Evolutionary conservation across 1,139 yeast genomes (phyloP).

Genomic region (Taphrina flavorubra): DNA sequence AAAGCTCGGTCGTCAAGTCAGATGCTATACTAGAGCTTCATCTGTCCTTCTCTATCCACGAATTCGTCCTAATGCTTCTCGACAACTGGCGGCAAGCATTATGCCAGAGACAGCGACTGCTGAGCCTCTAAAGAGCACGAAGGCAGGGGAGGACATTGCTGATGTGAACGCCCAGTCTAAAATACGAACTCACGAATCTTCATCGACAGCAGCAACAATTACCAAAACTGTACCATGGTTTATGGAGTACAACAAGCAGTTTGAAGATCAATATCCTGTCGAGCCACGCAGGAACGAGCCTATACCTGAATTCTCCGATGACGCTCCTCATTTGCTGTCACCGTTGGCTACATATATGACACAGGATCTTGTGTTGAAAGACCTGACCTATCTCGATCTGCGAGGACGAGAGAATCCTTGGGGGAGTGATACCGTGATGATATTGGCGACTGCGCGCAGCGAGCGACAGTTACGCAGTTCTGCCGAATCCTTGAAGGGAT

Average conservation of each 20-base stretch:
- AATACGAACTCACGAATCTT: background rate
- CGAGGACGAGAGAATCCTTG: constrained; percentile 35
- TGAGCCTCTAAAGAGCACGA: background rate
- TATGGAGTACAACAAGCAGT: constrained; percentile 40
- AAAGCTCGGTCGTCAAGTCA: background rate
- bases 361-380: constrained; percentile 34
- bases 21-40: background rate
- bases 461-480: constrained; percentile 33
- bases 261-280: constrained; percentile 14
- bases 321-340: constrained; percentile 21
- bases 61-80: constrained; percentile 13
- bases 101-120: background rate
- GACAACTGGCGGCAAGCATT: background rate
- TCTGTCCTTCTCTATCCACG: constrained; percentile 19
- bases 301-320: constrained; percentile 18
- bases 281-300: constrained; percentile 15
- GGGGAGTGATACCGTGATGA: constrained; percentile 36
- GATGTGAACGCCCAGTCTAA: too few species aligned
- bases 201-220: background rate
- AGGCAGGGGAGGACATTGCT: background rate
- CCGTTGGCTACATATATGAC: constrained; percentile 25
- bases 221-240: constrained; percentile 37
- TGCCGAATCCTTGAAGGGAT: constrained; percentile 37
- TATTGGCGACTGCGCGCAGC: constrained; percentile 27
- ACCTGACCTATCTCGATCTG: constrained; percentile 26